A percentile compares a stretch with the other conserved stretches of the same genome.
These are phyloP conservation scores for Prunus fruticosa DNA, from an alignment of 306 rosid genomes.

Conservation along the genomic window DNA sequence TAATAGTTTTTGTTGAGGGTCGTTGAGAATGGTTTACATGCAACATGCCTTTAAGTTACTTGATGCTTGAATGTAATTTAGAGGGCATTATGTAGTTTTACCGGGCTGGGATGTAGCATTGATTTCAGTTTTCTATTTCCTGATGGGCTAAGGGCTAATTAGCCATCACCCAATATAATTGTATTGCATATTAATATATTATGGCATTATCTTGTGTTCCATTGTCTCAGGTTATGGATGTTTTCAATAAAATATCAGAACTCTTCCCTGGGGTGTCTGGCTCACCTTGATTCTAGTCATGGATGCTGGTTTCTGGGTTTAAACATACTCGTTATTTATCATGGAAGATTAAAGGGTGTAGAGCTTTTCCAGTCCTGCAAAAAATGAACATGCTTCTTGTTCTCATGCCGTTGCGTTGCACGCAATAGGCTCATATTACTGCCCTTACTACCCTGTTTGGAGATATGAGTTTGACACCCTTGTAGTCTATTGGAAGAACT, in stretches of 20 bases:
- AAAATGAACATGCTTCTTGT: neutral
- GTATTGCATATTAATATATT: neutral
- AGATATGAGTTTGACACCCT: conserved; percentile 1
- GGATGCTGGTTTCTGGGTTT: neutral
- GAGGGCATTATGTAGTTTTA: neutral
- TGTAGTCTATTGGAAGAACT: neutral
- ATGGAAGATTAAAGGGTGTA: neutral
- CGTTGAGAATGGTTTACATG: neutral
- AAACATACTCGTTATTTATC: neutral
- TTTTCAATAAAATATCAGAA: conserved; percentile 87
- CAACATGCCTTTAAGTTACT: neutral
- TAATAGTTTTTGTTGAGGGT: neutral
- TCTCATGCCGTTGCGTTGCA: neutral
- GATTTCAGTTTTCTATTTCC: too few species aligned
- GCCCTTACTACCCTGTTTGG: neutral
- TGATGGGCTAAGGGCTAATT: too few species aligned
- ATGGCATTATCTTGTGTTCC: neutral
- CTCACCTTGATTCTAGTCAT: conserved; percentile 45
- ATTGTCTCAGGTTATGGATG: conserved; percentile 76
- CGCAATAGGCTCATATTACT: neutral
- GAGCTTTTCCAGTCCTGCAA: neutral
- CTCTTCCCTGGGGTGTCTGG: conserved; percentile 90
- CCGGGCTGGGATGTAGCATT: neutral
- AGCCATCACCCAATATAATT: neutral
- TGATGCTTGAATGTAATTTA: neutral